Evolutionary conservation across 495 filamentous ascomycete species (phyloP).

Genomic region (Trichoderma virens): DNA sequence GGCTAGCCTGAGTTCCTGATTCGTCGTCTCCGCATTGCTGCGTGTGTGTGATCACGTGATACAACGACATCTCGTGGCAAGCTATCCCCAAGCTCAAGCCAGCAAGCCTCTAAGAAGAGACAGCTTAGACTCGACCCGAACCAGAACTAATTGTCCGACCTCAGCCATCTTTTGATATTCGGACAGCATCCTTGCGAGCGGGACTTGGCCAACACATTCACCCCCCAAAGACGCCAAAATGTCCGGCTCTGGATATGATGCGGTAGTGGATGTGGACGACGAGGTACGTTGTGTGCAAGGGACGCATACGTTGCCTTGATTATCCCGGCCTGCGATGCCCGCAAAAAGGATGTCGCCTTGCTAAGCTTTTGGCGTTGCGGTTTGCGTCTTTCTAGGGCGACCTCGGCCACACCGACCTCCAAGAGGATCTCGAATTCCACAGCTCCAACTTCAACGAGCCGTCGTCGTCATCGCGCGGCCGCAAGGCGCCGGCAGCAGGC

Average conservation of each 20-base stretch:
- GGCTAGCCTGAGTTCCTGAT: too few species aligned
- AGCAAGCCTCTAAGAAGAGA: neutral
- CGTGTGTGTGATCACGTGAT: slow-evolving; percentile 4
- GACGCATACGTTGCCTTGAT: neutral
- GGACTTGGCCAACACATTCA: too few species aligned
- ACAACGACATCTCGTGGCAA: neutral
- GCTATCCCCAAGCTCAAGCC: neutral
- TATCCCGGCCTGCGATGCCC: neutral
- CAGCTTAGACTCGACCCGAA: neutral
- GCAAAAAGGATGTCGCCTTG: neutral
- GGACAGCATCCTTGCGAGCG: too few species aligned
- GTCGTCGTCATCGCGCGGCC: slow-evolving; percentile 39
- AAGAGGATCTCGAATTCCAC: slow-evolving; percentile 99
- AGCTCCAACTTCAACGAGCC: slow-evolving; percentile 54
- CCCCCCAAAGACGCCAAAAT: slow-evolving; percentile 37
- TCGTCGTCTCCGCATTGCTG: too few species aligned
- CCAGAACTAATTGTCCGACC: neutral
- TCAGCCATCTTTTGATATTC: too few species aligned
- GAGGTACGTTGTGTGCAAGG: slow-evolving; percentile 48
- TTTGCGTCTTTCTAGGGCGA: slow-evolving; percentile 59
- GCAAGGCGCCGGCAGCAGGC: slow-evolving; percentile 42
- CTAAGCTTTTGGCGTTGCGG: neutral
- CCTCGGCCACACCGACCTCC: slow-evolving; percentile 93
- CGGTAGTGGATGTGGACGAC: slow-evolving; percentile 92
- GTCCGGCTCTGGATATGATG: slow-evolving; percentile 87